Conservation (phyloP, 2,329 filamentous ascomycete genomes). For the Emergomyces pasteurianus region DNA sequence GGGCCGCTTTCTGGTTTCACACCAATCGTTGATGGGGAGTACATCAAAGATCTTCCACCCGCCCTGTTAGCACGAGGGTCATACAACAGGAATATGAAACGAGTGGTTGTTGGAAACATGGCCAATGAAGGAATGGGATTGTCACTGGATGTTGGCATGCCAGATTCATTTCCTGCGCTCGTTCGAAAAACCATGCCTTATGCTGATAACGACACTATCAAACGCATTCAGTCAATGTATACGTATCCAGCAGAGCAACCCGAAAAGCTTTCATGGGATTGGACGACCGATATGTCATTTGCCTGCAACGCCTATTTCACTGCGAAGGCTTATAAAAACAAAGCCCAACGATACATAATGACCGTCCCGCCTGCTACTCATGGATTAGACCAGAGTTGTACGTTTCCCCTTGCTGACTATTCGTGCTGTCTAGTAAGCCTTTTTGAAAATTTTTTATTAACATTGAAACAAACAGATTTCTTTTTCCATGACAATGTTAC, state of each 20-base stretch:
- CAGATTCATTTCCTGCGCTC: slow-evolving; percentile 5
- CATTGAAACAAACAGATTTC: neutral
- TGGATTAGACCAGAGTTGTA: slow-evolving; percentile 7
- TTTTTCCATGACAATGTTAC: slow-evolving; percentile 4
- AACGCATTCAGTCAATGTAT: slow-evolving; percentile 7
- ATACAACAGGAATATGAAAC: slow-evolving; percentile 1
- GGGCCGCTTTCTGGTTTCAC: slow-evolving; percentile 6
- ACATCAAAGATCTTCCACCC: slow-evolving; percentile 5
- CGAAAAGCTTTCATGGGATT: slow-evolving; percentile 9
- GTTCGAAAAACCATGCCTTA: slow-evolving; percentile 6
- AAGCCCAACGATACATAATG: slow-evolving; percentile 8
- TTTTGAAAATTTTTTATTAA: neutral
- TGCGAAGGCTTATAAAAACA: slow-evolving; percentile 4
- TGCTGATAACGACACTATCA: slow-evolving; percentile 3
- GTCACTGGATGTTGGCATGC: slow-evolving; percentile 3
- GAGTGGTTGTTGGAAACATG: slow-evolving; percentile 5
- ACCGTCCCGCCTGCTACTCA: slow-evolving; percentile 8
- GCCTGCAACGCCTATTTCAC: slow-evolving; percentile 8
- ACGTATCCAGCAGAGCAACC: slow-evolving; percentile 3
- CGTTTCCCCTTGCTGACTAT: neutral
- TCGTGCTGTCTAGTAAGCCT: neutral
- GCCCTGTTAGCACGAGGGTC: neutral
- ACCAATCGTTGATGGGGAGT: slow-evolving; percentile 8
- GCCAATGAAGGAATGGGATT: slow-evolving; percentile 3
- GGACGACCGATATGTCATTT: slow-evolving; percentile 6